These are phyloP conservation scores for Phytophthora aleatoria DNA, from an alignment of 352 stramenopile genomes.

Conservation along the genomic window DNA sequence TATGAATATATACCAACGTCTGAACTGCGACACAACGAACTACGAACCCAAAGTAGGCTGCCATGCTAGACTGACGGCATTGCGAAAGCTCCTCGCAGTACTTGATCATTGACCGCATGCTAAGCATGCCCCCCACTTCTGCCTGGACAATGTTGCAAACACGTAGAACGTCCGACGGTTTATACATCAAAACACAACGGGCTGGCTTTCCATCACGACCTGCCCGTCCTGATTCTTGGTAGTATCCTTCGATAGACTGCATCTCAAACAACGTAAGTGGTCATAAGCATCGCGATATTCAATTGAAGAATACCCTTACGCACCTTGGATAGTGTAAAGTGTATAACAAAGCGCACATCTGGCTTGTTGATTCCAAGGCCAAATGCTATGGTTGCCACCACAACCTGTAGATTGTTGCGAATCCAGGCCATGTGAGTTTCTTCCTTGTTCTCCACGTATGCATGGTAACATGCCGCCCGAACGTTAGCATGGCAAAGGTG, in stretches of 20 bases:
- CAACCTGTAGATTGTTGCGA: slow-evolving; percentile 73
- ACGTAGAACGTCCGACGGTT: slow-evolving; percentile 71
- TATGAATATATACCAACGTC: slow-evolving; percentile 5
- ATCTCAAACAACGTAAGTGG: slow-evolving; percentile 25
- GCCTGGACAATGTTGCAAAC: slow-evolving; percentile 71
- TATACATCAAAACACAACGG: slow-evolving; percentile 91
- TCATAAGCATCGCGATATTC: not conserved
- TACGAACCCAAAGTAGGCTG: slow-evolving; percentile 61
- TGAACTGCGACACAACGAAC: not conserved
- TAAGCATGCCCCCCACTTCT: slow-evolving; percentile 65
- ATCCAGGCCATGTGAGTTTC: slow-evolving; percentile 68
- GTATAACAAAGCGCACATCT: slow-evolving; percentile 91
- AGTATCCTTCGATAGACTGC: slow-evolving; percentile 96
- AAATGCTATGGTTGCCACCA: slow-evolving; percentile 95
- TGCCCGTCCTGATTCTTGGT: slow-evolving; percentile 96
- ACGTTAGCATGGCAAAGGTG: slow-evolving; percentile 78
- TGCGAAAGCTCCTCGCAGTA: slow-evolving; percentile 49
- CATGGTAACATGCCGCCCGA: slow-evolving; percentile 90
- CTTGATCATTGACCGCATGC: slow-evolving; percentile 68
- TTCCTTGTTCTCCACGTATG: slow-evolving; percentile 71
- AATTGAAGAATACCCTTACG: no score
- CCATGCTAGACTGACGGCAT: slow-evolving; percentile 56
- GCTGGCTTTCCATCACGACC: slow-evolving; percentile 92
- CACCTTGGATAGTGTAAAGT: slow-evolving; percentile 88
- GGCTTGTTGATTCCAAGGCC: slow-evolving; percentile 95